A percentile compares a stretch with the other conserved stretches of the same genome.
Conservation (phyloP, 345 rosid species). For the Lenwebbia sp. region DNA sequence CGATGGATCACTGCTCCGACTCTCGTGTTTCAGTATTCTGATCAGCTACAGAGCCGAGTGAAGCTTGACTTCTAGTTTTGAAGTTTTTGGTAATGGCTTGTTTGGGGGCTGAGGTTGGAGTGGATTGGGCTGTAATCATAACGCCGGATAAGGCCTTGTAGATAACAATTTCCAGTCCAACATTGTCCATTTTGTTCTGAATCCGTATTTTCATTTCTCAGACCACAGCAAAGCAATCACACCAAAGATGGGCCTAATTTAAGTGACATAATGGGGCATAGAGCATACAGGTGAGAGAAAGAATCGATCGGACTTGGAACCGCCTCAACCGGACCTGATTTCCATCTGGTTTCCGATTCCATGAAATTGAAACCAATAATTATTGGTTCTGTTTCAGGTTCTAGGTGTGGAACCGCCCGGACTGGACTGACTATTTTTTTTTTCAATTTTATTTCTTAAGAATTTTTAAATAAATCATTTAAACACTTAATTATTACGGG, state of each 20-base stretch:
- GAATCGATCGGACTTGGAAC: too few relatives aligned
- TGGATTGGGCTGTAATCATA: not conserved
- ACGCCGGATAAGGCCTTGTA: rapidly evolving
- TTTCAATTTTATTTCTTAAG: too few relatives aligned
- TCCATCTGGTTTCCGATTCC: too few relatives aligned
- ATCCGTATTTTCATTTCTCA: not conserved
- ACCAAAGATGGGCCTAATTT: not conserved
- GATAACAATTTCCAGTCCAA: not conserved
- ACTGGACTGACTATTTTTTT: too few relatives aligned
- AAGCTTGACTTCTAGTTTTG: not conserved
- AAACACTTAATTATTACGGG: too few relatives aligned
- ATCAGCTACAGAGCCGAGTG: not conserved
- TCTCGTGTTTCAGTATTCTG: not conserved
- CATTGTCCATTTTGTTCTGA: not conserved
- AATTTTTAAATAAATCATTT: too few relatives aligned
- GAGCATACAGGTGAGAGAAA: too few relatives aligned
- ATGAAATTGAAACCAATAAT: too few relatives aligned
- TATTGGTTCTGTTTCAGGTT: too few relatives aligned
- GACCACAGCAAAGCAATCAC: not conserved
- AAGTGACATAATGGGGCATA: not conserved
- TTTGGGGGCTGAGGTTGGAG: not conserved
- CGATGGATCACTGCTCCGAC: not conserved
- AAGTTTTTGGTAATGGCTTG: not conserved
- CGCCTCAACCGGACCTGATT: too few relatives aligned
- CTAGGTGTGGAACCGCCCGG: too few relatives aligned